A percentile compares a stretch with the other conserved stretches of the same genome.
phyloP scores from a whole-genome alignment of 139 green algal genomes.

The Chlamydomonas eustigma region DNA sequence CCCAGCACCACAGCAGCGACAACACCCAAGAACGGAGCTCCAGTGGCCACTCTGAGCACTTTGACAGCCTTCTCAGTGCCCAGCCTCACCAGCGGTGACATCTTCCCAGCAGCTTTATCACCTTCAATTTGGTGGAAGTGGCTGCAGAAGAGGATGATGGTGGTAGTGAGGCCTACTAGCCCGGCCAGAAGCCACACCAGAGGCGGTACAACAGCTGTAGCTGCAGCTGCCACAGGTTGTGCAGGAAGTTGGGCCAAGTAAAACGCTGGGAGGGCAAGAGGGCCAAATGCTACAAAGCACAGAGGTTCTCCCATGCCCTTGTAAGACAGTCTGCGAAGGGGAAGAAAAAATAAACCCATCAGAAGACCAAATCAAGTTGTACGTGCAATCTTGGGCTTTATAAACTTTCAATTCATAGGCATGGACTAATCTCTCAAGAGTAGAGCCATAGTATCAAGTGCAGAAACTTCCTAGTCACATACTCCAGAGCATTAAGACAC shows the following conservation, averaged over 20 bases:
- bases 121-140: conserved; percentile 92
- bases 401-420: too few relatives aligned
- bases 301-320: conserved; percentile 95
- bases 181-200: conserved; percentile 38
- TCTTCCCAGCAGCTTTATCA: conserved; percentile 73
- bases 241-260: conserved; percentile 70
- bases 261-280: conserved; percentile 87
- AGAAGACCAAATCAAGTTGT: too few relatives aligned
- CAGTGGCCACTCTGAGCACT: conserved; percentile 30
- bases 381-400: too few relatives aligned
- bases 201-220: conserved; percentile 11
- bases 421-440: too few relatives aligned
- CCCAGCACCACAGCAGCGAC: background rate
- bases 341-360: too few relatives aligned
- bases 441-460: too few relatives aligned
- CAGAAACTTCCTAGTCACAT: too few relatives aligned
- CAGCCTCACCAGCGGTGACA: conserved; percentile 80
- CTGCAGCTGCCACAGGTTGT: background rate
- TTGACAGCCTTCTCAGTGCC: conserved; percentile 46
- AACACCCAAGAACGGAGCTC: conserved; percentile 17
- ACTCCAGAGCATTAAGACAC: too few relatives aligned
- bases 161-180: conserved; percentile 83
- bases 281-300: conserved; percentile 95
- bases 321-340: conserved; percentile 75
- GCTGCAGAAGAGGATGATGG: conserved; percentile 87